Evolutionary conservation across 371 early-diverging fungal species (phyloP).

Genomic region (Polyrhizophydium stewartii): DNA sequence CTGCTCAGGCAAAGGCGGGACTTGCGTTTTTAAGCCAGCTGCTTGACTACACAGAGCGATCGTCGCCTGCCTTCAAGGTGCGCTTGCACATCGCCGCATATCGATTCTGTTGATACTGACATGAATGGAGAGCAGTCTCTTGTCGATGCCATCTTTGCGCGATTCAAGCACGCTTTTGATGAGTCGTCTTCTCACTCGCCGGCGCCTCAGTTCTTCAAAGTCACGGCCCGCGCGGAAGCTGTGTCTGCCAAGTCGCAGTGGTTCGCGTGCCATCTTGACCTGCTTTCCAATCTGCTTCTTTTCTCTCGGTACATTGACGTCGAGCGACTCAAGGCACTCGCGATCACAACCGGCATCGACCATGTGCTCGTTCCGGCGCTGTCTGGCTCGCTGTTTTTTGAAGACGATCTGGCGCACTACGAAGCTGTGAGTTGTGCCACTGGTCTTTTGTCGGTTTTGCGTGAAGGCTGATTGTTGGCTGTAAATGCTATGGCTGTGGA

Average conservation of each 20-base stretch:
- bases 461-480: too few relatives aligned
- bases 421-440: too few relatives aligned
- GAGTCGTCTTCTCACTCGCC: not conserved
- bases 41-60: conserved; percentile 14
- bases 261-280: not conserved
- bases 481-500: too few relatives aligned
- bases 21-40: conserved; percentile 9
- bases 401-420: not conserved
- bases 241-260: not conserved
- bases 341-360: not conserved
- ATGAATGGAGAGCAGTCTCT: too few relatives aligned
- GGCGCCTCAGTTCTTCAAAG: not conserved
- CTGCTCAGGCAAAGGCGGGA: not conserved
- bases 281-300: not conserved
- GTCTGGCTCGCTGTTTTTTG: not conserved
- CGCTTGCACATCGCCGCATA: too few relatives aligned
- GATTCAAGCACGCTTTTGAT: not conserved
- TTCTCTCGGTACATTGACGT: not conserved
- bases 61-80: conserved; percentile 11
- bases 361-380: not conserved
- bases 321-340: not conserved
- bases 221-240: not conserved
- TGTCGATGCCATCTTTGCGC: not conserved
- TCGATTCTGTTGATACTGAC: too few relatives aligned
- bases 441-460: too few relatives aligned